Evolutionary conservation across 192 early-diverging fungal species (phyloP).

Genomic region (Phycomyces blakesleeanus): DNA sequence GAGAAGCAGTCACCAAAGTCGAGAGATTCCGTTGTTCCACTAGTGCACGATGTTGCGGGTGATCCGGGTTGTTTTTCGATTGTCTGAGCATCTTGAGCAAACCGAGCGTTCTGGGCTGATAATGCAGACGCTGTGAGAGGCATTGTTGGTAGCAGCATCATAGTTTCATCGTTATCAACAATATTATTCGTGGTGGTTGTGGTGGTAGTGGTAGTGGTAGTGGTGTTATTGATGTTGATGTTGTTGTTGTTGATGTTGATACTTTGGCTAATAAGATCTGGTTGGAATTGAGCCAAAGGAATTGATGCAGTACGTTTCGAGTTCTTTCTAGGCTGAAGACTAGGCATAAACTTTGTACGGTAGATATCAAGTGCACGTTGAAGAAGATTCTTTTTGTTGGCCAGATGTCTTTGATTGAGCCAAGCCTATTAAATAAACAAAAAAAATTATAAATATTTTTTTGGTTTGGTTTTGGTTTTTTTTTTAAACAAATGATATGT

Average conservation of each 20-base stretch:
- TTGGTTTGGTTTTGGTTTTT: too few species aligned
- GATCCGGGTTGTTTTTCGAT: not conserved
- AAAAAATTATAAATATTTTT: not conserved
- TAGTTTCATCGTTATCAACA: not conserved
- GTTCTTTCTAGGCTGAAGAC: conserved; percentile 15
- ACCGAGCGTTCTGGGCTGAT: conserved; percentile 15
- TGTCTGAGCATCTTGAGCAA: not conserved
- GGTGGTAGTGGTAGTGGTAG: too few species aligned
- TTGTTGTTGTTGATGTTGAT: too few species aligned
- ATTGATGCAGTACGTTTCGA: conserved; percentile 16
- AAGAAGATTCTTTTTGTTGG: conserved; percentile 27
- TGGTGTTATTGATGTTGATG: too few species aligned
- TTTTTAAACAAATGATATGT: too few species aligned
- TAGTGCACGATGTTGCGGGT: conserved; percentile 16
- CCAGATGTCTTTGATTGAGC: conserved; percentile 22
- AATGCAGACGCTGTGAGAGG: conserved; percentile 17
- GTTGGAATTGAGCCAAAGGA: conserved; percentile 5
- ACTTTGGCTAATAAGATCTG: too few species aligned
- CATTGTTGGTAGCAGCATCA: conserved; percentile 7
- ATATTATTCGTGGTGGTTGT: too few species aligned
- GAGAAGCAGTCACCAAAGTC: conserved; percentile 34
- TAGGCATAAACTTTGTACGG: conserved; percentile 22
- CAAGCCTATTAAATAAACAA: conserved; percentile 8
- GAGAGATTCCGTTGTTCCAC: conserved; percentile 29
- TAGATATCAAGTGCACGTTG: conserved; percentile 36